Percentiles rank a stretch among this genome's conserved stretches.
phyloP scores from a whole-genome alignment of 164 flowering plant species.

The Stephania japonica region DNA sequence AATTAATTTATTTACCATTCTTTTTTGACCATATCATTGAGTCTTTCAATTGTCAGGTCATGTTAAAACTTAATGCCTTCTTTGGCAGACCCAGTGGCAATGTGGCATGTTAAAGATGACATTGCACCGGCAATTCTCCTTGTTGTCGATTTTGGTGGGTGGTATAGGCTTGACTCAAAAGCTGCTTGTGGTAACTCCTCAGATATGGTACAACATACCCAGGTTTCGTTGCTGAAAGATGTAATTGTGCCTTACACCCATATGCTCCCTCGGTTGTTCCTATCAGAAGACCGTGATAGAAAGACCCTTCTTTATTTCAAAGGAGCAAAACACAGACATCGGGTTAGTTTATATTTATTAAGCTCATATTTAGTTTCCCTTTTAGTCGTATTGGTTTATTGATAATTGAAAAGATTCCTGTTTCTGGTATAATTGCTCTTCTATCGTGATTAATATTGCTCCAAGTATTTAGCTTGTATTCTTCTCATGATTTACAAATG shows the following conservation, averaged over 20 bases:
- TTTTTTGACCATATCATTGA: conserved; percentile 50
- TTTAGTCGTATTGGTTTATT: not conserved
- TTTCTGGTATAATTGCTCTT: not conserved
- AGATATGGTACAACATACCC: conserved; percentile 72
- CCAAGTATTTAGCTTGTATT: not conserved
- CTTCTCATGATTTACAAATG: not conserved
- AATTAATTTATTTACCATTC: conserved; percentile 7
- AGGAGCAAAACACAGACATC: conserved; percentile 91
- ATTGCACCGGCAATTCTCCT: conserved; percentile 81
- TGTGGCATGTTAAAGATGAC: conserved; percentile 94
- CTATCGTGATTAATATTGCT: not conserved
- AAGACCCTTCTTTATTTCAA: conserved; percentile 81
- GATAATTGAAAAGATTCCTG: not conserved
- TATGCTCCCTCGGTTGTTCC: conserved; percentile 66
- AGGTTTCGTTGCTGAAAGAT: conserved; percentile 88
- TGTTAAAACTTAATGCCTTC: conserved; percentile 87
- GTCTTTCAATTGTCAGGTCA: conserved; percentile 74
- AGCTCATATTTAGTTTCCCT: not conserved
- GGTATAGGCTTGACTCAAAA: conserved; percentile 71
- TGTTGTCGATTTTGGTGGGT: conserved; percentile 96
- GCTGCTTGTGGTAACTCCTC: conserved; percentile 53
- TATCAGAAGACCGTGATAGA: conserved; percentile 57
- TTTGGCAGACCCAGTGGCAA: conserved; percentile 99
- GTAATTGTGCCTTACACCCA: conserved; percentile 91
- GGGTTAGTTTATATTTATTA: conserved; percentile 47